Evolutionary conservation across 345 rosid species (phyloP), one percentile per base, ranked within the genome.

Genomic region (Gossypium turneri): DNA sequence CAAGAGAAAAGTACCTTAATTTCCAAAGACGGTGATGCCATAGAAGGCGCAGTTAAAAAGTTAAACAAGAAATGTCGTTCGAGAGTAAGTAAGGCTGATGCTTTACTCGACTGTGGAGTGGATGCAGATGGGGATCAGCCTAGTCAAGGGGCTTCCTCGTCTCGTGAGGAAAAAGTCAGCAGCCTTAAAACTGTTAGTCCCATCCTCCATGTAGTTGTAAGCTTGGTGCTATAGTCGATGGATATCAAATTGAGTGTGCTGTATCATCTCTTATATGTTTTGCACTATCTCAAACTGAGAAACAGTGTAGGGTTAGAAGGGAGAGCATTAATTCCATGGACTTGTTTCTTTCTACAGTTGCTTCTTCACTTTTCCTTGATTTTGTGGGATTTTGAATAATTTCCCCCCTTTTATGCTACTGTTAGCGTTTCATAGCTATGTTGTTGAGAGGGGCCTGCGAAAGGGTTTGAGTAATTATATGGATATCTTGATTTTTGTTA

Each of bases 111-210:
- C 60, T 88, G 76, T 79, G 98, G 92, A 77, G 90, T 77, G 73
- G 98, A 91, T 78, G 91, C 74, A 1, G 99, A 91, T 64, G 86
- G 87, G 66, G 99, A 93, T 73, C 97, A 82, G 79, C 83, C 82
- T 70, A 81, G 85, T 74, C 97, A 86, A 76, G 93, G 87, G 3
- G 79, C 86, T 80, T 52, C 88, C 61, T 87, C 91, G 1, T 87
- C 91, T 29, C 94, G 96, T 12, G 99, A 95, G 77, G 99, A 95
- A 85, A 95, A 90, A 87, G 89, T 95, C 64, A 93, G 96, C 91
- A 95, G 91, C 84, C 97, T 95, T 67, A 95, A 93, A 84, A 95
- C 94, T 24, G 99, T 91, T 70, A 85, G 98, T 83, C 24, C 57
- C 20, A 24, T 73, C 62, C 2, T 43, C 56, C 19, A 24, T 43